Base-by-base conservation (phyloP, 2,329 filamentous ascomycete genomes). In the Gnomoniopsis smithogilvyi region DNA sequence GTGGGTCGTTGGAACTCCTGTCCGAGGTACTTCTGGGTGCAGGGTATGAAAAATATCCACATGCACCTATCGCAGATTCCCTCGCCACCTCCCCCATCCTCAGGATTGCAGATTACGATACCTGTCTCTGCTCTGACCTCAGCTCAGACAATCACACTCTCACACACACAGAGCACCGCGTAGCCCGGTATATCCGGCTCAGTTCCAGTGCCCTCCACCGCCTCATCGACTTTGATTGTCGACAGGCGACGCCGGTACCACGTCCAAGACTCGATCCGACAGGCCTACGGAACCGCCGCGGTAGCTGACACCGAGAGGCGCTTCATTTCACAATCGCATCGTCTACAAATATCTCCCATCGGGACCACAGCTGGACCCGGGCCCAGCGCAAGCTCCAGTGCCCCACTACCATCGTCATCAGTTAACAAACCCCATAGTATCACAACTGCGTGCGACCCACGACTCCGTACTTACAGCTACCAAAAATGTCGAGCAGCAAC, bases 401-500 rank as follows among this genome's bases (percentile, higher is more conserved):
- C 43, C 43, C 14, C 43, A 46, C 43, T 21, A 46, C 19, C 43
- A 46, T 22, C 43, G 43, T 46, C 43, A 46, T 46, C 43, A 22
- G 43, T 46, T 19, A 19, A 41, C 26, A 8, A 8, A 41, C 38
- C n/a, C 12, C 4, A 15, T 12, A 41, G 38, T 6, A 41, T 41
- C 12, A 15, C 38, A 6, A n/a, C 38, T 41, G 15, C n/a, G 14
- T 41, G n/a, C 38, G 38, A 41, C 38, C 6, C 3, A 41, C 38
- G 15, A 4, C 43, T 41, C 12, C 17, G 12, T 41, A 41, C 36
- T 14, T 41, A n/a, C 12, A n/a, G n/a, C n/a, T n/a, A 43, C 41
- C 53, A 30, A 46, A 17, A 33, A 84, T 85, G 82, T 76, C 80
- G 67, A 77, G 77, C 73, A 73, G 76, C 61, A 79, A 81, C 50